Base-by-base conservation (phyloP, 1,284 basidiomycete species). In the Cutaneotrichosporon sp. region DNA sequence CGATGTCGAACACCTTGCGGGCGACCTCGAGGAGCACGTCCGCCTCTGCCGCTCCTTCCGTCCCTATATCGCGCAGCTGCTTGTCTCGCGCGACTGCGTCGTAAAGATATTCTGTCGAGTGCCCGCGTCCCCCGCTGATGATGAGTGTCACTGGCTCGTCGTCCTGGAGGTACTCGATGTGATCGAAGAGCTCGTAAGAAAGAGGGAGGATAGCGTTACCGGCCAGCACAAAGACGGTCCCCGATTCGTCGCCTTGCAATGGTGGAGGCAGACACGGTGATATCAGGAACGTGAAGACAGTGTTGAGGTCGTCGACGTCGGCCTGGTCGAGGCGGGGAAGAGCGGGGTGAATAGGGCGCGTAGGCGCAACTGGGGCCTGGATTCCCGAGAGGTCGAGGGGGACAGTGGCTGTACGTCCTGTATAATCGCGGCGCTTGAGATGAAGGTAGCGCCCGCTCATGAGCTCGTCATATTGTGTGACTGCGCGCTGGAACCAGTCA, bases 1-100 rank as follows among this genome's bases (percentile, higher is more conserved):
- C 49, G 22, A 50, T 26, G 49, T 30, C 49, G 49, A 26, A 50
- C 49, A 30, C 22, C 49, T 50, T 50, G 49, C 49, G 49, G 22
- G 26, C 22, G 11, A 50, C 22, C 22, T 26, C 22, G 14, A 50
- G 11, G 14, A 50, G 49, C 22, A 50, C 26, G 49, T 50, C 49
- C 5, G 49, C 49, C 26, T 50, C 49, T 9, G 49, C 49, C 49
- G 10, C 26, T 16, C 49, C 49, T 14, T 50, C 22, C 11, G 26
- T 50, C 5, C 13, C 22, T 11, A 50, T 50, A 22, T 14, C 49
- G 13, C 49, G 22, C 22, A 26, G 49, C 10, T 50, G 11, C 49
- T 50, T 30, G 49, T 50, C 49, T 13, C 26, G 49, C 4, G 49
- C 49, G 14, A 50, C 22, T 11, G 49, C 49, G 7, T 50, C 49